A percentile compares a stretch with the other conserved stretches of the same genome.
Conservation (phyloP, 768 basidiomycete genomes). For the Lyophyllum atratum region DNA sequence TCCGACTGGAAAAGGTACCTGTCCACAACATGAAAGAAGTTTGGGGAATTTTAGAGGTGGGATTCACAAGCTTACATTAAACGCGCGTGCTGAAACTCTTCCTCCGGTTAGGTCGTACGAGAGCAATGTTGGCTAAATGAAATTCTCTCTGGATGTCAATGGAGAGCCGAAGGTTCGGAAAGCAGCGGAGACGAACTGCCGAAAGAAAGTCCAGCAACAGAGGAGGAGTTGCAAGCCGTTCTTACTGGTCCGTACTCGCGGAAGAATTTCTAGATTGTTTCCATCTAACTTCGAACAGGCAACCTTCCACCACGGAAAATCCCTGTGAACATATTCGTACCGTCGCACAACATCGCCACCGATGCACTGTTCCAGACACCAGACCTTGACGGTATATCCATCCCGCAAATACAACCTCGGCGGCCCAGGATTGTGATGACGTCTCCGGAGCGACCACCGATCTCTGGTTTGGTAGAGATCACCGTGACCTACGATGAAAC, state of each 20-base stretch:
- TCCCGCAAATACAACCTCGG: slow-evolving; percentile 36
- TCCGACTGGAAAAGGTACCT: slow-evolving; percentile 67
- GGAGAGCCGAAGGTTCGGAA: slow-evolving; percentile 56
- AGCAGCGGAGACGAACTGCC: slow-evolving; percentile 25
- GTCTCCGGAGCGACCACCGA: slow-evolving; percentile 64
- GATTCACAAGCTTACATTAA: not conserved
- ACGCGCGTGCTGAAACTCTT: not conserved
- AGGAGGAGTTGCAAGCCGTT: slow-evolving; percentile 64
- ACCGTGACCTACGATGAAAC: slow-evolving; percentile 61
- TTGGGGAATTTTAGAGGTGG: slow-evolving; percentile 74
- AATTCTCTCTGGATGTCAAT: slow-evolving; percentile 57
- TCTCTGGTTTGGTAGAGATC: slow-evolving; percentile 66
- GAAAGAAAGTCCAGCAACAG: slow-evolving; percentile 40
- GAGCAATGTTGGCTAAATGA: slow-evolving; percentile 89
- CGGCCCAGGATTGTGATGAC: slow-evolving; percentile 64
- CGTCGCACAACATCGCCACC: slow-evolving; percentile 36
- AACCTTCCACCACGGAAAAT: slow-evolving; percentile 58
- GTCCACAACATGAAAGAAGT: slow-evolving; percentile 75
- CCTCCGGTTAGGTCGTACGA: slow-evolving; percentile 56
- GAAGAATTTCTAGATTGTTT: not conserved
- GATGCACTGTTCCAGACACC: slow-evolving; percentile 47
- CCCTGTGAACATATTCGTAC: slow-evolving; percentile 72
- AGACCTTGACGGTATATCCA: slow-evolving; percentile 37
- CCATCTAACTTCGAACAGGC: slow-evolving; percentile 37
- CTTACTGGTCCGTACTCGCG: slow-evolving; percentile 50